Evolutionary conservation across 2,329 filamentous ascomycete genomes (phyloP), one percentile per base, ranked within the genome.

Genomic region (Spiromastix sp.): DNA sequence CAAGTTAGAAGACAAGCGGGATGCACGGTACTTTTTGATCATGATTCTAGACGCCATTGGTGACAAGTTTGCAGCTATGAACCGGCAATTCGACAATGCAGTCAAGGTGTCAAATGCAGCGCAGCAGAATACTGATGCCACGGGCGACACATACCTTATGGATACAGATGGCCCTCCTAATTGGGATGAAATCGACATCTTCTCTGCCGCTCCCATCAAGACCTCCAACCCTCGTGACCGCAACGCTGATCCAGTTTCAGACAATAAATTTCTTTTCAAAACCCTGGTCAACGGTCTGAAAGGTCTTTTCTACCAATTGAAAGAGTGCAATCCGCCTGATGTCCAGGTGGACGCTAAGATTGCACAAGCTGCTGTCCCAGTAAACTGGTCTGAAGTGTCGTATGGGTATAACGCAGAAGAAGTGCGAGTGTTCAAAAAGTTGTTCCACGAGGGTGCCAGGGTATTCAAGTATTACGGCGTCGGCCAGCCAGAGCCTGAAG

Each of bases 101-200:
- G 83, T 94, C 30, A 98, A 96, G 62, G 71, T 94, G 4, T 94
- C 86, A 9, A 83, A 81, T 50, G 72, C 79, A 31, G 84, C 83
- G 51, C 73, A 71, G 10, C 74, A 81, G 44, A 80, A 85, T 39
- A 61, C 65, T 0, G 77, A 82, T 43, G 72, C 77, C 2, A 70
- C 68, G 0, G 65, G 74, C 1, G 91, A 96, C 46, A 81, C 82
- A 30, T 93, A 87, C 48, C 74, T 94, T 36, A 84, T 86, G 1
- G 84, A 93, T 37, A 80, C 81, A 54, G 78, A 89, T 20, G 66
- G 75, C 19, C 77, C 77, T 4, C 91, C 91, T 1, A 86, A 94
- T 43, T 98, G 91, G 86, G 93, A 98, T 50, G 87, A 96, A 59
- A 89, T 91, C 26, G 93, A 98, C 58, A 95, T 99, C 31, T 98